These are phyloP conservation scores for Shiraia sp. DNA, from an alignment of 2,329 filamentous ascomycete species.

Conservation along the genomic window DNA sequence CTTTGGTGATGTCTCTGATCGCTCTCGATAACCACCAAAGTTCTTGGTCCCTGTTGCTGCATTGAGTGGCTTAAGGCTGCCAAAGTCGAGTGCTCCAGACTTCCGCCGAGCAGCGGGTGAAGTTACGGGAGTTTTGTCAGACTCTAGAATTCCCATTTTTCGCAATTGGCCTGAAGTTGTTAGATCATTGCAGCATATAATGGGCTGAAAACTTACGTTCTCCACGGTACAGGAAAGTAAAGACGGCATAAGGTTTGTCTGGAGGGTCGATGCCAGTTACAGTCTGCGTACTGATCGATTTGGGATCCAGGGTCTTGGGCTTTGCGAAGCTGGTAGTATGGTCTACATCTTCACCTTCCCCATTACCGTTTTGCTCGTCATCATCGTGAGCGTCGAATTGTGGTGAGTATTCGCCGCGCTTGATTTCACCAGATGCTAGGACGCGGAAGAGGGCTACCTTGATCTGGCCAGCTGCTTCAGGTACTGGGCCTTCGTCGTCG, in stretches of 20 bases:
- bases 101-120: slow-evolving; percentile 72
- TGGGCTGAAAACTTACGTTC: slow-evolving; percentile 69
- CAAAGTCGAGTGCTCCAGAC: slow-evolving; percentile 82
- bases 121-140: slow-evolving; percentile 63
- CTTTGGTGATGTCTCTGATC: slow-evolving; percentile 57
- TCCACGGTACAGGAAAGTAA: slow-evolving; percentile 97
- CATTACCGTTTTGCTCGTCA: slow-evolving; percentile 69
- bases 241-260: slow-evolving; percentile 93
- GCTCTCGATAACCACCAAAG: slow-evolving; percentile 85
- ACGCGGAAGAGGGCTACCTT: slow-evolving; percentile 97
- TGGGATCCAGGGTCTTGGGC: slow-evolving; percentile 92
- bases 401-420: slow-evolving; percentile 95
- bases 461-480: slow-evolving; percentile 95
- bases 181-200: slow-evolving; percentile 8
- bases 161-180: slow-evolving; percentile 75
- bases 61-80: slow-evolving; percentile 81
- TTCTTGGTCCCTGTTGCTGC: slow-evolving; percentile 79
- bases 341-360: slow-evolving; percentile 79
- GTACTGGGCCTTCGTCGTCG: slow-evolving; percentile 81
- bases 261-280: slow-evolving; percentile 98
- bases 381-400: slow-evolving; percentile 98
- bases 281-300: slow-evolving; percentile 97
- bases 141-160: slow-evolving; percentile 88
- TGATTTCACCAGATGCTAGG: slow-evolving; percentile 93
- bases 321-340: slow-evolving; percentile 98